A percentile compares a stretch with the other conserved stretches of the same genome.
Evolutionary conservation across 139 green algal genomes (phyloP).

Genomic region (Tetraselmis chui): DNA sequence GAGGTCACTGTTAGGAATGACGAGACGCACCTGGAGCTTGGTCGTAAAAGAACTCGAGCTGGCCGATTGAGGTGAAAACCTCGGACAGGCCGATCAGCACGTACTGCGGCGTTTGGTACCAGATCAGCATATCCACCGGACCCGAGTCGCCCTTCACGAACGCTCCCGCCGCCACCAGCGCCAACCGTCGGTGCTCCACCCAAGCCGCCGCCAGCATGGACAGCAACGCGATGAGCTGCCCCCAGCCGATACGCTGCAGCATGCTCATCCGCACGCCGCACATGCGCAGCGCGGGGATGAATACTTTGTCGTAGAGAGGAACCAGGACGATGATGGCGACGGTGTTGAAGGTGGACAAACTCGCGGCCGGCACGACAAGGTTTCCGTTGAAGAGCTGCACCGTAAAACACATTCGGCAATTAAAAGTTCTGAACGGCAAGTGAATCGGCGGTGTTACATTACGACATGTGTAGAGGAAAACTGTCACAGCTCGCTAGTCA

Average conservation of each 20-base stretch:
- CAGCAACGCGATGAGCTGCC: conserved; percentile 60
- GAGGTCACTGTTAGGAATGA: no score
- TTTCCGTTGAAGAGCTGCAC: conserved; percentile 14
- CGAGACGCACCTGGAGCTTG: conserved; percentile 31
- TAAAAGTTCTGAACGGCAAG: no score
- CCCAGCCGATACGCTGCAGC: conserved; percentile 75
- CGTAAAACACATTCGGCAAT: no score
- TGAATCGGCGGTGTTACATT: no score
- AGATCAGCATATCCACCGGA: conserved; percentile 47
- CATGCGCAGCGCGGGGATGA: conserved; percentile 56
- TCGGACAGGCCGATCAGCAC: conserved; percentile 74
- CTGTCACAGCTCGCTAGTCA: no score
- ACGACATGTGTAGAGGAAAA: no score
- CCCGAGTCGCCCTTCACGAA: conserved; percentile 1
- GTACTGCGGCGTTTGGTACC: conserved; percentile 73
- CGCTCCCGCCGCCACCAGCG: conserved; percentile 25
- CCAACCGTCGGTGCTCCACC: conserved; percentile 62
- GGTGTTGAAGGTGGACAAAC: conserved; percentile 81
- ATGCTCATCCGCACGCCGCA: conserved; percentile 44
- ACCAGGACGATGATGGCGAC: conserved; percentile 74
- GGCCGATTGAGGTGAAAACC: conserved; percentile 81
- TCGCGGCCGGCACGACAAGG: conserved; percentile 71
- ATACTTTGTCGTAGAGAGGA: conserved; percentile 72
- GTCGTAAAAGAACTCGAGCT: conserved; percentile 96
- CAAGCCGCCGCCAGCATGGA: conserved; percentile 65